Conservation (phyloP, 2,329 filamentous ascomycete genomes). For the Alternaria postmessia region DNA sequence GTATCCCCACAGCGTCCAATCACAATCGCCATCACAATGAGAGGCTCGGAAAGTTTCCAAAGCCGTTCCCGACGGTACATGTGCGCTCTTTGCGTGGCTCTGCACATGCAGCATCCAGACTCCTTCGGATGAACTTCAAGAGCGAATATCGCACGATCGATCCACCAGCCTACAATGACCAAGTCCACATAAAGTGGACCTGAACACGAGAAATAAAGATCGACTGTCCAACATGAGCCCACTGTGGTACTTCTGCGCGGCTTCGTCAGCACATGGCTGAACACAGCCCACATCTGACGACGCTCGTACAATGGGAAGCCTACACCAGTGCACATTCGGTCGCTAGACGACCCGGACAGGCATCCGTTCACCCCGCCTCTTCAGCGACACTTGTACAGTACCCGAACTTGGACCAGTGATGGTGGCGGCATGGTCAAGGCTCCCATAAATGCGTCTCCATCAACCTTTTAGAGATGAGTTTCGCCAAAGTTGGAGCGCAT, state of each 20-base stretch:
- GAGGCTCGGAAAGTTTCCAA: background rate
- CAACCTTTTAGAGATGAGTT: background rate
- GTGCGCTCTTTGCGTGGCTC: background rate
- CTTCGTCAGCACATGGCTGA: background rate
- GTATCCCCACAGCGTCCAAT: background rate
- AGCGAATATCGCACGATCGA: background rate
- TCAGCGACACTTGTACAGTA: background rate
- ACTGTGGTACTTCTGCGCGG: background rate
- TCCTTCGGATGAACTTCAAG: background rate
- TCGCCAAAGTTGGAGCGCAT: background rate
- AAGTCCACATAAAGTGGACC: background rate
- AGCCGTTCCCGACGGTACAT: background rate
- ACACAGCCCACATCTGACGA: background rate
- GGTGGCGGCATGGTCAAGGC: background rate
- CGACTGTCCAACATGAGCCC: background rate
- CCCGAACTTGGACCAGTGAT: background rate
- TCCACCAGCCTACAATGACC: background rate
- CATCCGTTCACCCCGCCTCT: background rate
- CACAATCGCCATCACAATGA: background rate
- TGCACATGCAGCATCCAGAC: background rate
- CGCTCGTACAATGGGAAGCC: background rate
- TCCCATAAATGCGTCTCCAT: background rate
- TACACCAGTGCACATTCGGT: background rate
- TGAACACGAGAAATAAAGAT: constrained; percentile 1
- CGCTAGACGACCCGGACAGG: background rate